Conservation (phyloP, 352 stramenopile genomes). For the Phytophthora nicotianae region DNA sequence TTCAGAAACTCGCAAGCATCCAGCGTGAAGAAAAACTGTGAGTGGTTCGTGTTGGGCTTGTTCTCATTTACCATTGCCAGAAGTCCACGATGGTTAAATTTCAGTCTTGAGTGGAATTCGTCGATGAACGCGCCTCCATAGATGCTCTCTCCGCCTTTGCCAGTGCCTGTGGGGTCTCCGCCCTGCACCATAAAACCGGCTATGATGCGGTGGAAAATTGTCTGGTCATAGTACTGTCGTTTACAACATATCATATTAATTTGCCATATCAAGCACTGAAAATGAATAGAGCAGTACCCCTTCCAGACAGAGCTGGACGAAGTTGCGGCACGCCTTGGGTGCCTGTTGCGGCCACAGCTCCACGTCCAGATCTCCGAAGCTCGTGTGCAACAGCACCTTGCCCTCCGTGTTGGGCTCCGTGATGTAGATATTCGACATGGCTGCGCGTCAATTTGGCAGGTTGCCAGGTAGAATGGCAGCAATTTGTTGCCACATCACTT, state of each 20-base stretch:
- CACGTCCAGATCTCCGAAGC: conserved; percentile 97
- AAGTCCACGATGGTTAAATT: conserved; percentile 96
- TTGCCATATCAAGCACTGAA: conserved; percentile 1
- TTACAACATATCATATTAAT: conserved; percentile 15
- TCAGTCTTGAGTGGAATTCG: conserved; percentile 94
- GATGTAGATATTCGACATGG: conserved; percentile 97
- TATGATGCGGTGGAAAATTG: conserved; percentile 96
- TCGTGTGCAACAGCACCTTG: conserved; percentile 97
- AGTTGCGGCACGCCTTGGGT: conserved; percentile 94
- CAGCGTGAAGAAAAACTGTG: conserved; percentile 98
- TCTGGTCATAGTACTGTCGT: conserved; percentile 94
- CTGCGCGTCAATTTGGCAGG: background rate
- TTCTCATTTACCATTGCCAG: conserved; percentile 94
- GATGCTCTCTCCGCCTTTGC: conserved; percentile 83
- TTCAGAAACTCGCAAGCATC: conserved; percentile 95
- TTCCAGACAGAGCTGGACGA: conserved; percentile 92
- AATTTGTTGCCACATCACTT: background rate
- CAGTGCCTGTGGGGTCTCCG: conserved; percentile 90
- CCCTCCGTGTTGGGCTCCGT: conserved; percentile 96
- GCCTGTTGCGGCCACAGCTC: conserved; percentile 98
- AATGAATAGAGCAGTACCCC: conserved; percentile 38
- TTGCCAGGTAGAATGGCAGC: background rate
- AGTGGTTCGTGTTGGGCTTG: conserved; percentile 87
- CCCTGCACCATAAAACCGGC: conserved; percentile 96
- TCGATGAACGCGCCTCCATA: conserved; percentile 84